Evolutionary conservation across 1,284 basidiomycete genomes (phyloP), one percentile per base, ranked within the genome.

Genomic region (Trametes sp.): DNA sequence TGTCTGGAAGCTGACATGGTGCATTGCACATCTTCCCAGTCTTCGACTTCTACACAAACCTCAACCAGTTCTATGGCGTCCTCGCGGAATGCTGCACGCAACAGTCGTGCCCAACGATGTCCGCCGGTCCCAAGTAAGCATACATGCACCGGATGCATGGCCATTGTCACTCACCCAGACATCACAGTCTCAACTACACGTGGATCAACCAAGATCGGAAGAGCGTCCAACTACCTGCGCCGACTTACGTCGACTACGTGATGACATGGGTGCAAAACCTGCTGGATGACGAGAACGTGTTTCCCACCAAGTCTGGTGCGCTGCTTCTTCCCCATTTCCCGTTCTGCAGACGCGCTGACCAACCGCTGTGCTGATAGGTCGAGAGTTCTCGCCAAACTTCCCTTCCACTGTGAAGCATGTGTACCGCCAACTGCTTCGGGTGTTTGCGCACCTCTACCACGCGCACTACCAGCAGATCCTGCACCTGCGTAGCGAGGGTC

Each of bases 241-340:
- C 97, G 7, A 97, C 95, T 28, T 98, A 99, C 78, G 96, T 98
- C 67, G 97, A 99, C 81, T 99, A 97, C 76, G 96, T 98, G 67
- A 96, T 98, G 93, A 96, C 95, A 13, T 98, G 96, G 96, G 87
- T 98, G 6, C 95, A 98, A 73, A 96, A 96, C 72, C 82, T 98
- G 29, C 84, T 98, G 38, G 92, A 96, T 70, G 97, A 98, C 77
- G 96, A 98, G 72, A 86, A 81, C 63, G 89, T 93, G 29, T 99
- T 99, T 80, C 97, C 97, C 1, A 98, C 96, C 9, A 98, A 98
- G 80, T 92, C 94, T 48, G 93, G 95, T 92, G 74, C 69, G 84
- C 76, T 50, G 42, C 2, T 35, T 19, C n/a, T 0, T 14, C 6
- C 31, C 35, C 24, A 11, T 16, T 7, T 41, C 5, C 2, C 5